Conservation (phyloP, 2,329 filamentous ascomycete species). For the Orbilia oligospora region DNA sequence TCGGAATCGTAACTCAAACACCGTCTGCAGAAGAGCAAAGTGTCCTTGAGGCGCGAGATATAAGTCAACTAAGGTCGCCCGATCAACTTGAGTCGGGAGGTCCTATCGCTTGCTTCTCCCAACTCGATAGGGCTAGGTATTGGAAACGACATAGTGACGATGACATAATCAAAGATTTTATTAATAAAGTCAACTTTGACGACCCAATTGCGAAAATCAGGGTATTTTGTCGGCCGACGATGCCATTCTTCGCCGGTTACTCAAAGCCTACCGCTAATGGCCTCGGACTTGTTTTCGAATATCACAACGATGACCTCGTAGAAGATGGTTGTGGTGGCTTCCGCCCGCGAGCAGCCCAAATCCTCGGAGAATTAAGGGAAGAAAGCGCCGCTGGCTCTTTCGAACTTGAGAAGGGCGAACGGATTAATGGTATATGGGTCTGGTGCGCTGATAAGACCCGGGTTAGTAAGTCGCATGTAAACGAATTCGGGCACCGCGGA, state of each 20-base stretch:
- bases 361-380: slow-evolving; percentile 53
- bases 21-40: slow-evolving; percentile 41
- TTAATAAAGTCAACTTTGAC: slow-evolving; percentile 52
- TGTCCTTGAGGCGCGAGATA: slow-evolving; percentile 26
- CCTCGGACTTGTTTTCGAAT: slow-evolving; percentile 52
- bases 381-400: slow-evolving; percentile 53
- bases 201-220: slow-evolving; percentile 46
- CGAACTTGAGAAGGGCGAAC: slow-evolving; percentile 51
- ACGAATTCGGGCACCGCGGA: slow-evolving; percentile 53
- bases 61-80: neutral
- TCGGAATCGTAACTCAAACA: slow-evolving; percentile 56
- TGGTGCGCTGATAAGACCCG: slow-evolving; percentile 55
- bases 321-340: slow-evolving; percentile 47
- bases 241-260: slow-evolving; percentile 44
- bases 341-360: slow-evolving; percentile 42
- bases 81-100: slow-evolving; percentile 50
- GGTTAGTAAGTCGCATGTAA: slow-evolving; percentile 50
- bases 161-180: slow-evolving; percentile 56
- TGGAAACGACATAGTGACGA: slow-evolving; percentile 46
- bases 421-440: slow-evolving; percentile 53
- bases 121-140: slow-evolving; percentile 52
- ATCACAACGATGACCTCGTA: slow-evolving; percentile 47
- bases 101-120: slow-evolving; percentile 52
- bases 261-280: slow-evolving; percentile 48
- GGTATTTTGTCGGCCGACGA: slow-evolving; percentile 46